phyloP scores from a whole-genome alignment of 352 stramenopile genomes.

The Globisporangium recalcitrans region DNA sequence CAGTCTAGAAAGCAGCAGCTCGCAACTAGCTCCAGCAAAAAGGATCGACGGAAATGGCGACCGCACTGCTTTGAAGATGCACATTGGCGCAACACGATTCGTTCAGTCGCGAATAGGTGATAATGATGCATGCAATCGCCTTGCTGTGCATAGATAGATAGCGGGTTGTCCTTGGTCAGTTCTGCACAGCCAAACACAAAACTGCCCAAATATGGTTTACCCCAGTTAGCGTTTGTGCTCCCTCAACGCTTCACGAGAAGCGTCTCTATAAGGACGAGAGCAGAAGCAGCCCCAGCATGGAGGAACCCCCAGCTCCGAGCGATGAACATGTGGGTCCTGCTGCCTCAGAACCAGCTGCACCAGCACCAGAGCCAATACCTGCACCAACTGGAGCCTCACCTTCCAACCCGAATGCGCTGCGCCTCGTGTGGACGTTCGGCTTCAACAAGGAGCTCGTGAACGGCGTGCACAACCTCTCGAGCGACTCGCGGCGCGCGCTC shows the following conservation, averaged over 20 bases:
- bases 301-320: background rate
- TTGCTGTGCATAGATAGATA: background rate
- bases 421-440: slow-evolving; percentile 85
- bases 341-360: background rate
- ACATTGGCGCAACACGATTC: too few relatives aligned
- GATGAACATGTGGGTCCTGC: background rate
- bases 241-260: background rate
- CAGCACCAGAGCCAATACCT: background rate
- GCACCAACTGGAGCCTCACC: background rate
- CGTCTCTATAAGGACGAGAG: background rate
- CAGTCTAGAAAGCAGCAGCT: too few relatives aligned
- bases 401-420: slow-evolving; percentile 42
- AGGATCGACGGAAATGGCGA: too few relatives aligned
- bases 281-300: background rate
- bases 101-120: too few relatives aligned
- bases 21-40: too few relatives aligned
- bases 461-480: slow-evolving; percentile 87
- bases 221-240: too few relatives aligned
- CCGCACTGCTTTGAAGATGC: too few relatives aligned
- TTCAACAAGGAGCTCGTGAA: slow-evolving; percentile 89
- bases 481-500: slow-evolving; percentile 55
- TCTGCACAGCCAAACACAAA: too few relatives aligned
- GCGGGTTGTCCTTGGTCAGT: too few relatives aligned
- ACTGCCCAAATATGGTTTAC: background rate
- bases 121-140: background rate